phyloP scores from a whole-genome alignment of 176 grass and related monocot genomes.

The Oryza glumipatula region DNA sequence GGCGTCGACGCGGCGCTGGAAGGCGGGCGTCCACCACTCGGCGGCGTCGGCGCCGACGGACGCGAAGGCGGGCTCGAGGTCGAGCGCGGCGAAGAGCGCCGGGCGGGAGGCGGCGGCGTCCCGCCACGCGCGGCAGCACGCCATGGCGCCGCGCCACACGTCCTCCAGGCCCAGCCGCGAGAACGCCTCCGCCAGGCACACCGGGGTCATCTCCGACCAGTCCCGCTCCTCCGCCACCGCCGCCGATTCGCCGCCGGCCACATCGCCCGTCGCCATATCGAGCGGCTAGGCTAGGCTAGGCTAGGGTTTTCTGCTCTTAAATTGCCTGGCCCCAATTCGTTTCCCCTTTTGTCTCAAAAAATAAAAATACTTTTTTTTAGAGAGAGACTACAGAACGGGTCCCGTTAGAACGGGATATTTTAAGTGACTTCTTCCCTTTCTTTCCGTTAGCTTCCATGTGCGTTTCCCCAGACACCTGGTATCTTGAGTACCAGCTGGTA shows the following conservation, averaged over 20 bases:
- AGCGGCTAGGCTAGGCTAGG: not conserved
- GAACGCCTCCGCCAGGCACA: slow-evolving; percentile 79
- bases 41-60: slow-evolving; percentile 44
- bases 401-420: no score
- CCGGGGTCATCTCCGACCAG: slow-evolving; percentile 78
- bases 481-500: no score
- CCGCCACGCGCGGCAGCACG: slow-evolving; percentile 76
- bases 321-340: no score
- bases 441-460: no score
- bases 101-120: slow-evolving; percentile 59
- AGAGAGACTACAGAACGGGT: no score
- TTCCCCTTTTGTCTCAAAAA: no score
- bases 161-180: slow-evolving; percentile 63
- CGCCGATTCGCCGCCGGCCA: not conserved
- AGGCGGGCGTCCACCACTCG: slow-evolving; percentile 90
- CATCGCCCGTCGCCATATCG: slow-evolving; percentile 25
- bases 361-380: no score
- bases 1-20: slow-evolving; percentile 80
- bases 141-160: slow-evolving; percentile 75
- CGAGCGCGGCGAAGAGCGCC: slow-evolving; percentile 54
- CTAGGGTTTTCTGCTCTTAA: not conserved
- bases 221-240: slow-evolving; percentile 41
- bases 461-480: no score
- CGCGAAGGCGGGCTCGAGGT: slow-evolving; percentile 75
- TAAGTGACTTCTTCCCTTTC: no score